A percentile compares a stretch with the other conserved stretches of the same genome.
Evolutionary conservation across 768 basidiomycete species (phyloP).

Genomic region (Serpula lacrymans): DNA sequence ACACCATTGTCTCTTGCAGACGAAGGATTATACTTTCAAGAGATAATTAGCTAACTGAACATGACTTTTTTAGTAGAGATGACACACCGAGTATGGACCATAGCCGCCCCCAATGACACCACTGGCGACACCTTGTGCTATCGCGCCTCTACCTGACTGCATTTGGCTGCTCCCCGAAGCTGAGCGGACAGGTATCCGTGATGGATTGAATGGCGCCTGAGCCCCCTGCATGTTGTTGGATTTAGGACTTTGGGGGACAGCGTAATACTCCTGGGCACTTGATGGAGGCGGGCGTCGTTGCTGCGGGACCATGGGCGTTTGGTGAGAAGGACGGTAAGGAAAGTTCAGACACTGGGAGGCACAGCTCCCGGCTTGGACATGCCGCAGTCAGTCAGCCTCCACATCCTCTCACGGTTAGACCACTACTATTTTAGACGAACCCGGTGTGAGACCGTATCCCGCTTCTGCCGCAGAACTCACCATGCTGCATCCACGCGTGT

Average conservation of each 20-base stretch:
- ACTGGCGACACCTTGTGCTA: conserved; percentile 75
- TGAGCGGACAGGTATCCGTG: conserved; percentile 24
- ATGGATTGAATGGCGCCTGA: conserved; percentile 14
- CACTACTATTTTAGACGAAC: not conserved
- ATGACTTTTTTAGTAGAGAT: conserved; percentile 3
- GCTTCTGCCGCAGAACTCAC: not conserved
- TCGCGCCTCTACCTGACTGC: conserved; percentile 46
- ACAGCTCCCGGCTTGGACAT: conserved; percentile 20
- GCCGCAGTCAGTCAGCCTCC: conserved; percentile 3
- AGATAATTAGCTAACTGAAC: conserved; percentile 10
- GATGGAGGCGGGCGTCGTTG: conserved; percentile 41
- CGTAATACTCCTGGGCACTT: conserved; percentile 55
- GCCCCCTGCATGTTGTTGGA: conserved; percentile 30
- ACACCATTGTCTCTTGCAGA: conserved; percentile 38
- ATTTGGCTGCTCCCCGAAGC: conserved; percentile 24
- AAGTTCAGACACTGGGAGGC: no score
- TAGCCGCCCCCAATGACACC: conserved; percentile 77
- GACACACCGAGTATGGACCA: conserved; percentile 82
- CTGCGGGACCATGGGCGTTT: conserved; percentile 25
- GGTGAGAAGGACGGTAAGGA: conserved; percentile 6
- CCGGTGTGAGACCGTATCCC: not conserved
- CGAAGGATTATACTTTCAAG: conserved; percentile 53
- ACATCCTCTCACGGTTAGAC: conserved; percentile 14
- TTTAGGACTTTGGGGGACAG: conserved; percentile 62
- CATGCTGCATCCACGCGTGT: not conserved